A percentile compares a stretch with the other conserved stretches of the same genome.
Conservation (phyloP, 345 rosid species). For the Citrus maxima region DNA sequence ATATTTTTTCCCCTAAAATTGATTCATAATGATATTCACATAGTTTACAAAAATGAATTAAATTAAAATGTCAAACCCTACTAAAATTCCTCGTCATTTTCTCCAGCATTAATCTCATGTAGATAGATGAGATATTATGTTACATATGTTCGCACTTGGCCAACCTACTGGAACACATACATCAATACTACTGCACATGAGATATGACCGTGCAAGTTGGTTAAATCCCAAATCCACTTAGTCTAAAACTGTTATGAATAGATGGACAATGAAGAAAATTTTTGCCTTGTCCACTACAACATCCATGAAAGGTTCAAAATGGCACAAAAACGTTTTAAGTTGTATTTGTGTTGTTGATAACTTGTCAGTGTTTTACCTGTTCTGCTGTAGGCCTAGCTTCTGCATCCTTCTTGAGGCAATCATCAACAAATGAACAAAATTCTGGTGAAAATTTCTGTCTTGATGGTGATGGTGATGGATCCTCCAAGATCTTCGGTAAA, state of each 20-base stretch:
- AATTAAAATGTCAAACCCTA: neutral
- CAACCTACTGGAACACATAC: neutral
- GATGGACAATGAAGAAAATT: neutral
- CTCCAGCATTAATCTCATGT: neutral
- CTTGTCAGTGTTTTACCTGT: slow-evolving; percentile 47
- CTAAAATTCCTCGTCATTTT: neutral
- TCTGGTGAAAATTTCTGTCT: slow-evolving; percentile 66
- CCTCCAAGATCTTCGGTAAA: slow-evolving; percentile 76
- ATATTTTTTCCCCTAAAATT: neutral
- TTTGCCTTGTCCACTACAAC: neutral
- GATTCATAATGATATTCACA: neutral
- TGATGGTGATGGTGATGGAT: slow-evolving; percentile 87
- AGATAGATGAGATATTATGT: neutral
- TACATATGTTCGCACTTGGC: neutral
- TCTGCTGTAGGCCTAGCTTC: slow-evolving; percentile 90
- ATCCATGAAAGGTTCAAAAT: neutral
- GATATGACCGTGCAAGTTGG: neutral
- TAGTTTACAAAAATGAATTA: neutral
- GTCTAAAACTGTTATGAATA: neutral
- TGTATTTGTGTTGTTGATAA: neutral
- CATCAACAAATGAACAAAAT: slow-evolving; percentile 86
- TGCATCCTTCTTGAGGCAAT: slow-evolving; percentile 80
- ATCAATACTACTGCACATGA: neutral
- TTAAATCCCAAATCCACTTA: neutral
- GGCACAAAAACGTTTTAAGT: neutral